Conservation (phyloP, 148 eudicot genomes). For the Vaccinium vitisidaea region DNA sequence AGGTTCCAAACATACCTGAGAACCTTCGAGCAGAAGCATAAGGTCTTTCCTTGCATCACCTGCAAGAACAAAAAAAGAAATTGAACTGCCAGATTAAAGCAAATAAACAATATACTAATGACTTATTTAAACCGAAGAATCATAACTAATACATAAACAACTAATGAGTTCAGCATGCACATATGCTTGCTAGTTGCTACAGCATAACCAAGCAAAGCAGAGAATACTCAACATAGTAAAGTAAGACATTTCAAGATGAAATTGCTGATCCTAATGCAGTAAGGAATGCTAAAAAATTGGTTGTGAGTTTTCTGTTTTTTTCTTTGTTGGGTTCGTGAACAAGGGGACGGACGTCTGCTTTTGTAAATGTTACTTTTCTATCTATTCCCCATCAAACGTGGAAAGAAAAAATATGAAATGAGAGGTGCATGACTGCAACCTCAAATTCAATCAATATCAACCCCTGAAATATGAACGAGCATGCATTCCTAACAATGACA, state of each 20-base stretch:
- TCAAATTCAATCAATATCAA: neutral
- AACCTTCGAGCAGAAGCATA: slow-evolving; percentile 54
- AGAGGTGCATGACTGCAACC: neutral
- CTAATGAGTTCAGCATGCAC: neutral
- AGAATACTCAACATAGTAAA: neutral
- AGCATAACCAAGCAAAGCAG: neutral
- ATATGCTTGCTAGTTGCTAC: neutral
- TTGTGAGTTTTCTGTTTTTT: neutral
- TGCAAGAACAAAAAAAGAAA: slow-evolving; percentile 21
- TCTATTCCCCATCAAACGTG: neutral
- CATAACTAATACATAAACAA: neutral
- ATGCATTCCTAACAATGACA: neutral
- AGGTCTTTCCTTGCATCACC: slow-evolving; percentile 46
- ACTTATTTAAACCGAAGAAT: neutral
- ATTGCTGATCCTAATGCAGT: neutral
- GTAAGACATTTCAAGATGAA: neutral
- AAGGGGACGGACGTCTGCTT: neutral
- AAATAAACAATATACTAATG: neutral
- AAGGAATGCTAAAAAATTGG: neutral
- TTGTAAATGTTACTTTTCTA: neutral
- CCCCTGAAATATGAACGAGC: neutral
- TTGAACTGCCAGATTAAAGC: neutral
- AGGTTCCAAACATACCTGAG: slow-evolving; percentile 34
- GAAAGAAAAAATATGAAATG: neutral
- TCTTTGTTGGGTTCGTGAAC: neutral